Evolutionary conservation across 139 green algal species (phyloP).

Genomic region (Edaphochlamys debaryana): DNA sequence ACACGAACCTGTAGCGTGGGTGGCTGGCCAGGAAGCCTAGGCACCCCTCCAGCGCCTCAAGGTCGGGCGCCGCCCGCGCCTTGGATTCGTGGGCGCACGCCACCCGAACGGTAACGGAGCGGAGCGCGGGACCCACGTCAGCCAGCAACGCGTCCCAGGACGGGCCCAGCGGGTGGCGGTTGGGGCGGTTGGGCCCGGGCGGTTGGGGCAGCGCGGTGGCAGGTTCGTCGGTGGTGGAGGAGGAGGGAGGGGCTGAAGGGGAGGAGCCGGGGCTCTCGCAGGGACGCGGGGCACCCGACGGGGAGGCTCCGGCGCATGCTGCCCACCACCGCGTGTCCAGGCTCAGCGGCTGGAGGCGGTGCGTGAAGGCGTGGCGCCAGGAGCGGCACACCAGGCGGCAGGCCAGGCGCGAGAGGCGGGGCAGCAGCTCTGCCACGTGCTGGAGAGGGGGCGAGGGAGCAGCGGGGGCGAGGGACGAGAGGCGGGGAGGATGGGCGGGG

Average conservation of each 20-base stretch:
- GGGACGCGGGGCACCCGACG: too few species aligned
- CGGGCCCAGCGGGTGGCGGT: too few species aligned
- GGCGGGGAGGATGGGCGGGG: too few species aligned
- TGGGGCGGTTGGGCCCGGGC: too few species aligned
- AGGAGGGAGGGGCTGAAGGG: too few species aligned
- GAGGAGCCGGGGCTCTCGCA: too few species aligned
- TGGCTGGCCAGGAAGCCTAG: background rate
- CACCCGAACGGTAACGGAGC: background rate
- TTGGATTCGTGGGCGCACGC: background rate
- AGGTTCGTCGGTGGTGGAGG: too few species aligned
- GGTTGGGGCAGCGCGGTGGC: too few species aligned
- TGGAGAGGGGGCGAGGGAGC: too few species aligned
- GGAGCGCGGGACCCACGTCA: background rate
- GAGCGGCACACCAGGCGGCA: background rate
- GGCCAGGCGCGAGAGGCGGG: background rate
- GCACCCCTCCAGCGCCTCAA: background rate
- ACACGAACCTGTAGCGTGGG: background rate
- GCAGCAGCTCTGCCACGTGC: background rate
- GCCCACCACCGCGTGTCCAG: conserved; percentile 22
- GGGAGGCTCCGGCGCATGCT: too few species aligned
- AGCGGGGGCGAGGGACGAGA: too few species aligned
- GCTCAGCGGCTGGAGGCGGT: background rate
- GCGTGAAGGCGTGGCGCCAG: conserved; percentile 5
- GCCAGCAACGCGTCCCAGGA: background rate
- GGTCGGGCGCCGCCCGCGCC: background rate